Evolutionary conservation across 192 early-diverging fungal species (phyloP), one percentile per base, ranked within the genome.

Genomic region (Thamnidium elegans): DNA sequence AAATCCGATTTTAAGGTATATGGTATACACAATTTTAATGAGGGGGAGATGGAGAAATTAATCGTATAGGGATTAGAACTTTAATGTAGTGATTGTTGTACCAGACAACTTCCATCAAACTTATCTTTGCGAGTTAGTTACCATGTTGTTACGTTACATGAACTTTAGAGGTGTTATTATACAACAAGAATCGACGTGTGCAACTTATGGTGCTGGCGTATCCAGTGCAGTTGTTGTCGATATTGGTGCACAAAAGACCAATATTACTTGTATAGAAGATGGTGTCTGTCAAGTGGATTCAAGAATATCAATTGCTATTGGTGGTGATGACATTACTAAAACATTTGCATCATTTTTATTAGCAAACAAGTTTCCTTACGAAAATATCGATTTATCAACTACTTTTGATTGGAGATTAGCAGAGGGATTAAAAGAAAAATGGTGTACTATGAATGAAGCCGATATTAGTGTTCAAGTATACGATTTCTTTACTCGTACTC

Each of bases 241-340:
- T 62, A 89, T 96, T 69, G 94, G 94, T 7, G 94, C 94, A 6
- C 92, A 96, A 65, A 91, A 86, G 26, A 93, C 92, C 9, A 92
- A 82, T 64, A 76, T 94, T 20, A 73, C 85, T 0, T 94, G 93
- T 63, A 85, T 96, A 10, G 94, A 96, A 52, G 90, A 93, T 36
- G 94, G 94, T 10, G 81, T 89, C 42, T 89, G 86, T 66, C 70
- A 87, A 17, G 82, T 80, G 10, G 86, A 91, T 43, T 90, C 93
- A 86, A 55, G 66, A 21, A 62, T 63, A 13, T 43, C 50, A 3
- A 56, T 73, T 21, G 51, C 61, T 64, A 90, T 90, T 62, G 94
- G 93, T 7, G 90, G 91, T n/a, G 93, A 96, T 59, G 94, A 96
- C 65, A 87, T 96, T 7, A 93, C 93, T 5, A 77, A 80, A 15